Evolutionary conservation across 192 early-diverging fungal species (phyloP), one percentile per base, ranked within the genome.

Genomic region (Backusella westeae): DNA sequence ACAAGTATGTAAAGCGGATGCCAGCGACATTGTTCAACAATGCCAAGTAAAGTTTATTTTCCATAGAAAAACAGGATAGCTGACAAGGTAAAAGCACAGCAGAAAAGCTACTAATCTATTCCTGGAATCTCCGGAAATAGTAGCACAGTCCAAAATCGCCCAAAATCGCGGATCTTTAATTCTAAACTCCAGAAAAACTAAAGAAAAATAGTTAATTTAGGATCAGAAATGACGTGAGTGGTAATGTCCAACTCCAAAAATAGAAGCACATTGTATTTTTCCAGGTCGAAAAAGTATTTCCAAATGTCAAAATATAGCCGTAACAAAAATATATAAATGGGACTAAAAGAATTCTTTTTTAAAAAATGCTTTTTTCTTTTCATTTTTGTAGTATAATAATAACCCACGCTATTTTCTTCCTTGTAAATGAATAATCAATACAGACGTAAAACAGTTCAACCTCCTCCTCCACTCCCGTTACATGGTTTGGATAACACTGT

Each of bases 11-110:
- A 7, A 49, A 49, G 19, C 19, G 17, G 46, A 49, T n/a, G 19
- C 46, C 4, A 49, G n/a, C 15, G 46, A 49, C 46, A 49, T 49
- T 21, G 19, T 49, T 49, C 19, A 49, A 49, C 19, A 63, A 63
- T 63, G 56, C 56, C 56, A 63, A 63, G 56, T n/a, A 63, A 63
- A 63, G 56, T 63, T 63, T 63, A 63, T 63, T 63, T 63, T 63
- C 29, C 56, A 26, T 63, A 23, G 56, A 63, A 63, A 14, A 26
- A 29, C 19, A 63, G 26, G 1, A 63, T 26, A 23, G 9, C 12
- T 14, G 21, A 21, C 21, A 56, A 56, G 21, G 14, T 44, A 9
- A 59, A 26, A 1, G 10, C 9, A 59, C n/a, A 26, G 23, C 21
- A 59, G 26, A 26, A 26, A 26, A 23, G 7, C 8, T 23, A 3